Evolutionary conservation across 148 eudicot genomes (phyloP).

Genomic region (Fallopia convolvulus): DNA sequence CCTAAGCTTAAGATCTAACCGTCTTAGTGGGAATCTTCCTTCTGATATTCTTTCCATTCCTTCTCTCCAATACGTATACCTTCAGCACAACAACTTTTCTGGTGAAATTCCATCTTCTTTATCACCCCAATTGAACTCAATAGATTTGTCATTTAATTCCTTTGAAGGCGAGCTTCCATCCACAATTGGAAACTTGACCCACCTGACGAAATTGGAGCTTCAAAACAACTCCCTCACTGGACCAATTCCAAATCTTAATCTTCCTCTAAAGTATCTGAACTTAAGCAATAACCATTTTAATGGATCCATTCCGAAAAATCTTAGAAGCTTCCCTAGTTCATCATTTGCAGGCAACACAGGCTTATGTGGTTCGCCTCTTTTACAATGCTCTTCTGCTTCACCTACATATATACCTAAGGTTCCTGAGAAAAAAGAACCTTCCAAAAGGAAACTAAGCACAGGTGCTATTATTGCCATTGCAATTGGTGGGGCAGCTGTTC

Average conservation of each 20-base stretch:
- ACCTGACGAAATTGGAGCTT: constrained; percentile 47
- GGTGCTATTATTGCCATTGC: constrained; percentile 47
- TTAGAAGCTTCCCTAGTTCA: constrained; percentile 49
- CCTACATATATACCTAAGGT: constrained; percentile 25
- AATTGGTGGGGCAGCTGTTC: constrained; percentile 34
- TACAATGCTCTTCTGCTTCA: constrained; percentile 38
- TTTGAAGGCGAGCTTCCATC: constrained; percentile 60
- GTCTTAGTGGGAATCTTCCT: constrained; percentile 57
- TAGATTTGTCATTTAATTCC: constrained; percentile 78
- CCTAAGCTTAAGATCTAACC: constrained; percentile 76
- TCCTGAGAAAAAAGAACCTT: constrained; percentile 18
- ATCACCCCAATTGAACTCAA: constrained; percentile 37
- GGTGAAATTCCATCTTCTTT: constrained; percentile 65
- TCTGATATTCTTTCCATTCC: constrained; percentile 62
- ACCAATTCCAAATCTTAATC: constrained; percentile 42
- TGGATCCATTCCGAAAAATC: constrained; percentile 65
- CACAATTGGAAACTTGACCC: constrained; percentile 48
- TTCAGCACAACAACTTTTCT: constrained; percentile 62
- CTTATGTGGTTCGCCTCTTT: constrained; percentile 67
- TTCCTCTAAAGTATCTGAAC: constrained; percentile 41
- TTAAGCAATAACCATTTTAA: constrained; percentile 66
- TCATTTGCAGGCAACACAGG: constrained; percentile 64
- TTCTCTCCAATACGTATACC: constrained; percentile 52
- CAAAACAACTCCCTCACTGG: constrained; percentile 72
- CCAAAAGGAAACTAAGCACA: constrained; percentile 35